phyloP scores from a whole-genome alignment of 345 rosid genomes.

The Physaria fendleri region DNA sequence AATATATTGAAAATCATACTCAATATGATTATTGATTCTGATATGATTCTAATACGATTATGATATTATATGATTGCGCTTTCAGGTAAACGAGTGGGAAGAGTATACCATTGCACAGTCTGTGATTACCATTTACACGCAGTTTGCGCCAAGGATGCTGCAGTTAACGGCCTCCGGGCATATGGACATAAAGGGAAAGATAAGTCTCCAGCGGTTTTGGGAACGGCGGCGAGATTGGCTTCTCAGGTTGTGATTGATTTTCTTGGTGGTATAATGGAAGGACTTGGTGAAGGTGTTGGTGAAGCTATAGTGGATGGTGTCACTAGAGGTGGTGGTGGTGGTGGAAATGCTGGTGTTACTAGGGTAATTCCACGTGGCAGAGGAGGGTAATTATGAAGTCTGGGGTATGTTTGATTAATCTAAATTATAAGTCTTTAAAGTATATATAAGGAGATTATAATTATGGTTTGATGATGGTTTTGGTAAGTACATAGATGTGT shows the following conservation, averaged over 20 bases:
- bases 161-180: slow-evolving; percentile 62
- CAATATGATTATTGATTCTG: too few relatives aligned
- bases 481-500: slow-evolving; percentile 2
- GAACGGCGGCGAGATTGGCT: slow-evolving; percentile 53
- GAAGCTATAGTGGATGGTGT: slow-evolving; percentile 45
- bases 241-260: slow-evolving; percentile 58
- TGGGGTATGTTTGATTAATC: background rate
- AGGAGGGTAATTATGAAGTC: slow-evolving; percentile 6
- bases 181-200: slow-evolving; percentile 42
- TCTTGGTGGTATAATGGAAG: slow-evolving; percentile 67
- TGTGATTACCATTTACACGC: slow-evolving; percentile 81
- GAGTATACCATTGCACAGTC: slow-evolving; percentile 57
- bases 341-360: slow-evolving; percentile 10
- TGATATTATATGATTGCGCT: too few relatives aligned
- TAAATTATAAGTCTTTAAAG: slow-evolving; percentile 14
- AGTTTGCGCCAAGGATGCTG: slow-evolving; percentile 60
- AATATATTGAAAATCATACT: too few relatives aligned
- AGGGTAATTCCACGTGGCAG: slow-evolving; percentile 24
- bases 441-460: slow-evolving; percentile 2
- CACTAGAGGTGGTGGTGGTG: slow-evolving; percentile 35
- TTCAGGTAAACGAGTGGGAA: slow-evolving; percentile 52
- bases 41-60: too few relatives aligned
- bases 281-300: slow-evolving; percentile 78
- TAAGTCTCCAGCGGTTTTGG: slow-evolving; percentile 47
- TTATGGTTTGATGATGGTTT: slow-evolving; percentile 4